Evolutionary conservation across 164 flowering plant genomes (phyloP), one percentile per base, ranked within the genome.

Genomic region (Malania oleifera): DNA sequence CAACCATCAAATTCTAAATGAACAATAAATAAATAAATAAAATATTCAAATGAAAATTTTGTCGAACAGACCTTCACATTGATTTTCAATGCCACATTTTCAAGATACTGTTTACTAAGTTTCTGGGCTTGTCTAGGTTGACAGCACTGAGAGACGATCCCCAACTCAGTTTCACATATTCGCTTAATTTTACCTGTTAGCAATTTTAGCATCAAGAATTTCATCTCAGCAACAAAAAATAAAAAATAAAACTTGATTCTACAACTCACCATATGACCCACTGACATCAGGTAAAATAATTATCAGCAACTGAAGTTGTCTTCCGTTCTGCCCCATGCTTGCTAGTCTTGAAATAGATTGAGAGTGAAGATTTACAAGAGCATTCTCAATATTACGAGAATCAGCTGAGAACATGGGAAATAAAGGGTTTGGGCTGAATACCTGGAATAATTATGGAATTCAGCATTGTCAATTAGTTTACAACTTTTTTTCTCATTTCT

Each of bases 141-240:
- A 59, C 88, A 81, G 58, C 91, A 85, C 25, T 85, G 91, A 0
- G 88, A 69, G 5, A 85, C 82, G 35, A 85, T 79, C n/a, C 91
- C 88, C 18, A 85, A 52, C 29, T 77, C 83, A 0, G 86, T 85
- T 61, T 85, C 88, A 76, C 91, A 85, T 2, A 77, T 28, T 11
- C 82, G 43, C 56, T 82, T 82, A 4, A 82, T 82, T 56, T 7
- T 70, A 18, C 84, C 91, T 85, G 55, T 22, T 10, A 40, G 9
- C 11, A 4, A 2, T 11, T n/a, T 14, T 28, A 7, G 19, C 8
- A 39, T 22, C 15, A 48, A n/a, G 0, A 35, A 40, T 50, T 50
- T 27, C 46, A 29, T 0, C 31, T 10, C 7, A 12, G 1, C 31
- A 15, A 27, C 8, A 24, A 9, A 11, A 25, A 51, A 4, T 4